phyloP scores from a whole-genome alignment of 2,329 filamentous ascomycete genomes.

The Monosporascus cannonballus region DNA sequence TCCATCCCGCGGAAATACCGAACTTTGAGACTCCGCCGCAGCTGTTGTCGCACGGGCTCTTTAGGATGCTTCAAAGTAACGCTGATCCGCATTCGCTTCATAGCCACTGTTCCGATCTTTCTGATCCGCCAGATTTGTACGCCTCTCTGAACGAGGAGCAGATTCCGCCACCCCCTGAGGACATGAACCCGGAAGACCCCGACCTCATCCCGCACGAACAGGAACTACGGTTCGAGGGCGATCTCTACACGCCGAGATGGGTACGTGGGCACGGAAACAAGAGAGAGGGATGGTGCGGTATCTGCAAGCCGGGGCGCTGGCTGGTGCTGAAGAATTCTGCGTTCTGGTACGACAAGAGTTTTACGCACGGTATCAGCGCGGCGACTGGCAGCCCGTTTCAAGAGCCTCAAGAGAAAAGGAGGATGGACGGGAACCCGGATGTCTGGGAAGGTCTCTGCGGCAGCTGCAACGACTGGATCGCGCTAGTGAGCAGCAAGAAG shows the following conservation, averaged over 20 bases:
- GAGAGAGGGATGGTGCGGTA: conserved; percentile 83
- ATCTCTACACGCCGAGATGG: conserved; percentile 79
- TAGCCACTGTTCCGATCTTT: conserved; percentile 66
- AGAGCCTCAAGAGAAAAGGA: conserved; percentile 66
- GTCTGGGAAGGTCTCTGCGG: conserved; percentile 77
- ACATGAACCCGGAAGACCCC: conserved; percentile 74
- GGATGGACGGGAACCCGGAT: conserved; percentile 75
- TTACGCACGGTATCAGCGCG: conserved; percentile 80
- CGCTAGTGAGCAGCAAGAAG: conserved; percentile 78
- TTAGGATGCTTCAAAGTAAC: conserved; percentile 70
- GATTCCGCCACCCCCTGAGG: conserved; percentile 66
- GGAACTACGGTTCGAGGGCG: conserved; percentile 70
- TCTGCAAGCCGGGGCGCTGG: conserved; percentile 82
- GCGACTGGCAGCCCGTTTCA: conserved; percentile 74
- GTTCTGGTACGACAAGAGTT: conserved; percentile 91
- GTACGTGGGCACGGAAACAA: conserved; percentile 82
- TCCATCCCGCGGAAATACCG: conserved; percentile 42
- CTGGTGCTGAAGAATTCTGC: conserved; percentile 84
- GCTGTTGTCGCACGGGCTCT: conserved; percentile 64
- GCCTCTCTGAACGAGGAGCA: conserved; percentile 70
- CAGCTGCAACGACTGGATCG: conserved; percentile 75
- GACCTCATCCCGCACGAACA: conserved; percentile 74
- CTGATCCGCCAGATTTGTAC: conserved; percentile 71
- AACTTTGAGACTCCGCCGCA: conserved; percentile 55
- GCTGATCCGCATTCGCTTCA: conserved; percentile 62